Evolutionary conservation across 2,329 filamentous ascomycete species (phyloP).

Genomic region (Diaporthe australafricana): DNA sequence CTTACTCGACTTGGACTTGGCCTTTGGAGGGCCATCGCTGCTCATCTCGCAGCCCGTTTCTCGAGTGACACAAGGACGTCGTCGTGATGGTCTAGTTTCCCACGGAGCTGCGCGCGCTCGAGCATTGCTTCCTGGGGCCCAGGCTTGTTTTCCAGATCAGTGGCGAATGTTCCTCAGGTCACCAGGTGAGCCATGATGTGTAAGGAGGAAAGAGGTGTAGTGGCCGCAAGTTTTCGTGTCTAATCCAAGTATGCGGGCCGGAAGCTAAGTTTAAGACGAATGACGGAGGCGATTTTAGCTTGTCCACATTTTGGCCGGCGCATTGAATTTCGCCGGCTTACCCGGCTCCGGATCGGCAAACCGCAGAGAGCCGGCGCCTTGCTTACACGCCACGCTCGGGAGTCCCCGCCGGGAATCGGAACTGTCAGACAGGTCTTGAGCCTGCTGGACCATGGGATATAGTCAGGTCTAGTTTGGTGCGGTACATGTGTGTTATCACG

Average conservation of each 20-base stretch:
- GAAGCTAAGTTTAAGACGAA: not conserved
- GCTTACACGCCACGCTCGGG: not conserved
- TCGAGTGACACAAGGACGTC: conserved; percentile 16
- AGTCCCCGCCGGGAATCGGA: not conserved
- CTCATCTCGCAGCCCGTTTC: conserved; percentile 44
- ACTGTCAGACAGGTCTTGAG: not conserved
- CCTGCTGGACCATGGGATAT: not conserved
- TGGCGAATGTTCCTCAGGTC: conserved; percentile 3
- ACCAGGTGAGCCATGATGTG: conserved; percentile 22
- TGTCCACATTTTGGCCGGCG: conserved; percentile 10
- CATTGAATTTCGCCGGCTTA: conserved; percentile 21
- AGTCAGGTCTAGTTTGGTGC: not conserved
- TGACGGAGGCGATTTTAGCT: conserved; percentile 31
- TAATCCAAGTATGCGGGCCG: not conserved
- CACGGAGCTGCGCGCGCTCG: conserved; percentile 8
- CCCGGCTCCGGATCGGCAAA: conserved; percentile 25
- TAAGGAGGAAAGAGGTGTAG: not conserved
- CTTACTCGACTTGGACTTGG: conserved; percentile 49
- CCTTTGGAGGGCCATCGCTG: conserved; percentile 47
- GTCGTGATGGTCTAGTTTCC: conserved; percentile 17
- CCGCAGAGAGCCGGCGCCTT: not conserved
- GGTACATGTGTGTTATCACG: not conserved
- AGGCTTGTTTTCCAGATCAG: not conserved
- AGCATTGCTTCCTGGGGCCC: conserved; percentile 32
- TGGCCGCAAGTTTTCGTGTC: not conserved